Evolutionary conservation across 2,329 filamentous ascomycete genomes (phyloP), one percentile per base, ranked within the genome.

Genomic region (Exserohilum rostratum): DNA sequence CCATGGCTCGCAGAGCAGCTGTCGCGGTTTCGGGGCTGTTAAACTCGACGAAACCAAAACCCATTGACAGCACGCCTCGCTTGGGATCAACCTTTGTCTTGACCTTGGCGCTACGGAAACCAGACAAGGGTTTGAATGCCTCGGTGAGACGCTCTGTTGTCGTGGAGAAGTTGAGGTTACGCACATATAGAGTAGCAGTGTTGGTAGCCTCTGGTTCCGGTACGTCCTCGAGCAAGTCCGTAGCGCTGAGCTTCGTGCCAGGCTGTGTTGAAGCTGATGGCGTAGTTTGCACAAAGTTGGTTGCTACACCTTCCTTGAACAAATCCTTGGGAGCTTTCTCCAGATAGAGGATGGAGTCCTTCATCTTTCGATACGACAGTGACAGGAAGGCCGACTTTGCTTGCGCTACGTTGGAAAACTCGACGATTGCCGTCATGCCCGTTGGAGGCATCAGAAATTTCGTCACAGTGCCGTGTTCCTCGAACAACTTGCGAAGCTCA

Each of bases 81-180:
- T 96, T 97, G n/a, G 92, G 85, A 71, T 99, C 92, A 34, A 87
- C 85, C 78, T 96, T 96, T 20, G 91, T 97, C 80, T 97, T 97
- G 62, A 99, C 92, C 61, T 87, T 85, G 25, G 92, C 93, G 53
- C 90, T 91, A 60, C 95, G 81, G 76, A 98, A 98, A 48, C 95
- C 95, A 66, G 92, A 89, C 50, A 98, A 80, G 49, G 90, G 83
- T 59, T 85, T 83, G 78, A 98, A 98, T 20, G 87, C 83, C 67
- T 93, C 89, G 6, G 86, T 85, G 63, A 99, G 82, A 56, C 85
- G 83, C 61, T 87, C 83, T 45, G 87, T 92, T 10, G 90, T 93
- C 2, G 95, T 99, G 50, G 86, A 80, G 77, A 98, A 99, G 80
- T 93, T 96, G 66, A 99, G 83, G 77, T 98, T 98, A 70, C 92